These are phyloP conservation scores for Kodamaea nitidulidarum DNA, from an alignment of 805 yeast genomes.

Conservation along the genomic window DNA sequence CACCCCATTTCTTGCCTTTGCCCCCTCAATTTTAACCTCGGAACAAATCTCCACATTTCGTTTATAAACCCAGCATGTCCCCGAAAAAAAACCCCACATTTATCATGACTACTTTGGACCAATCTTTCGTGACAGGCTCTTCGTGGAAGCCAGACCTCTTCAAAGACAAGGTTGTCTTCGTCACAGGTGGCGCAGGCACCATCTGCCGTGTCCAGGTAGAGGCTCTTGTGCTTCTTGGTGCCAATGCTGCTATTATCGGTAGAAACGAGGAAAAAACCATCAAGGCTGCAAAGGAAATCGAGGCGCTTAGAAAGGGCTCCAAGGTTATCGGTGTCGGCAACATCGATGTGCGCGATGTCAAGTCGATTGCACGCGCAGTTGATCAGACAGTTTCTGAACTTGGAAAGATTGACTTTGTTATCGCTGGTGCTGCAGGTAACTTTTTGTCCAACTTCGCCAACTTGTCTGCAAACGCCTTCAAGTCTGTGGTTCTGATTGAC, in stretches of 20 bases:
- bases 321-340: conserved; percentile 67
- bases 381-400: conserved; percentile 58
- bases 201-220: conserved; percentile 88
- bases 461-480: conserved; percentile 81
- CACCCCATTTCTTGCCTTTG: not conserved
- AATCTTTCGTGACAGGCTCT: conserved; percentile 25
- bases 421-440: conserved; percentile 97
- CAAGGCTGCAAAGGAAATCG: conserved; percentile 63
- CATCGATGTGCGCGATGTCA: conserved; percentile 74
- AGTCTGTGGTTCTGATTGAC: conserved; percentile 82
- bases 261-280: conserved; percentile 66
- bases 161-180: conserved; percentile 80
- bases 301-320: conserved; percentile 52
- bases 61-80: conserved; percentile 2
- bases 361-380: conserved; percentile 60
- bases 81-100: conserved; percentile 2
- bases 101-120: conserved; percentile 30
- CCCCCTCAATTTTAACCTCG: conserved; percentile 5
- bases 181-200: conserved; percentile 97
- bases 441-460: conserved; percentile 76
- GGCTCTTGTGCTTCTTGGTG: conserved; percentile 79
- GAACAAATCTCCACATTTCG: conserved; percentile 1
- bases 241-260: conserved; percentile 83
- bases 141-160: conserved; percentile 61
- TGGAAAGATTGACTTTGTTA: conserved; percentile 81